Conservation (phyloP, 2,329 filamentous ascomycete species). For the Neonectria magnoliae region DNA sequence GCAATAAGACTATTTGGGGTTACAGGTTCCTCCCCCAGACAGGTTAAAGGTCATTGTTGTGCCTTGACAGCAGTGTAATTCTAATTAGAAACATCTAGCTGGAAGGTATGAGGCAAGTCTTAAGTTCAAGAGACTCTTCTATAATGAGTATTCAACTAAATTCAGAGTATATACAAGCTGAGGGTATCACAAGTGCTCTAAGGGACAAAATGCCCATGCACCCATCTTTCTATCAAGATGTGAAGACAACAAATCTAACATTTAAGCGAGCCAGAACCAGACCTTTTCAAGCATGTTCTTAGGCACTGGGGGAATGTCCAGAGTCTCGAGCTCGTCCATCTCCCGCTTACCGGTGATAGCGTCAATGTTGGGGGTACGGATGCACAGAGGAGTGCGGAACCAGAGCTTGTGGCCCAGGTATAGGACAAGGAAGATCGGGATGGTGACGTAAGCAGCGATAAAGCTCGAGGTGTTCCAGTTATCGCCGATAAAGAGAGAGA, state of each 20-base stretch:
- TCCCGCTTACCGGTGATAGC: conserved; percentile 65
- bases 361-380: conserved; percentile 22
- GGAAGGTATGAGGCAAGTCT: neutral
- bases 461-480: conserved; percentile 73
- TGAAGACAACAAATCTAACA: neutral
- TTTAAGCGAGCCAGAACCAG: conserved; percentile 67
- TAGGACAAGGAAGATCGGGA: conserved; percentile 68
- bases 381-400: conserved; percentile 31
- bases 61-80: no score
- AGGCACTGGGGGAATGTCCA: conserved; percentile 58
- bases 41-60: no score
- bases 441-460: conserved; percentile 69
- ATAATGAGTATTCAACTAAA: neutral
- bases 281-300: conserved; percentile 62
- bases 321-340: conserved; percentile 67
- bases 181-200: conserved; percentile 17
- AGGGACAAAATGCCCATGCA: neutral
- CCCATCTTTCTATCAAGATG: neutral
- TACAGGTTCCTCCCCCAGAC: no score
- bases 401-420: conserved; percentile 64
- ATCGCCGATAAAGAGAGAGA: conserved; percentile 74
- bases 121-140: neutral
- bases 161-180: conserved; percentile 13
- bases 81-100: neutral
- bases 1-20: no score